Evolutionary conservation across 345 rosid species (phyloP).

Genomic region (Citrus reticulata): DNA sequence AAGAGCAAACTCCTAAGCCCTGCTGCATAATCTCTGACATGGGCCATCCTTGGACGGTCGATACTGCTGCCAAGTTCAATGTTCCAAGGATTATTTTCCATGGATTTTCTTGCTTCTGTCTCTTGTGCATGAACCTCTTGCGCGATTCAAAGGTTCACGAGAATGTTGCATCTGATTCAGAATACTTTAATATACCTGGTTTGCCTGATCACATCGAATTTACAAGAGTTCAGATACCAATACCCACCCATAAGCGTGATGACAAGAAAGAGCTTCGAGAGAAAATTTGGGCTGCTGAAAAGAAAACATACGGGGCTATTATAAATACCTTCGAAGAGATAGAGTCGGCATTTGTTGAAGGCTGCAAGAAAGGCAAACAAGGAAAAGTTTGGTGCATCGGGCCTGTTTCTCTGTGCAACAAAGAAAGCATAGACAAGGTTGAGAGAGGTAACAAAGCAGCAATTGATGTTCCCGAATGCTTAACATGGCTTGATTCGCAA

Average conservation of each 20-base stretch:
- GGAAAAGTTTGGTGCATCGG: not conserved
- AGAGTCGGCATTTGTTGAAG: not conserved
- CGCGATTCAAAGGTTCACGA: slow-evolving; percentile 25
- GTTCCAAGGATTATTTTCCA: not conserved
- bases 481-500: not conserved
- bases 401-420: not conserved
- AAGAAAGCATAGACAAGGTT: not conserved
- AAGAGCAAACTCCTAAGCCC: not conserved
- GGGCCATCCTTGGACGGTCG: not conserved
- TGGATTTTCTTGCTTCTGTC: slow-evolving; percentile 3
- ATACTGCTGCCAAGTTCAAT: not conserved
- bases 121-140: not conserved
- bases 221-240: slow-evolving; percentile 16
- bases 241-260: not conserved
- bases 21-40: not conserved
- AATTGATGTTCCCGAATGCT: not conserved
- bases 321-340: not conserved
- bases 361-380: not conserved
- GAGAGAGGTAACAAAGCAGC: not conserved
- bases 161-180: slow-evolving; percentile 19
- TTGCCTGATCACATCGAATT: slow-evolving; percentile 23
- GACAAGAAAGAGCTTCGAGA: not conserved
- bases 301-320: not conserved
- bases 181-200: slow-evolving; percentile 23
- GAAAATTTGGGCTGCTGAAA: not conserved